Evolutionary conservation across 805 yeast species (phyloP), one percentile per base, ranked within the genome.

Genomic region (Tetrapisispora pingtungensis): DNA sequence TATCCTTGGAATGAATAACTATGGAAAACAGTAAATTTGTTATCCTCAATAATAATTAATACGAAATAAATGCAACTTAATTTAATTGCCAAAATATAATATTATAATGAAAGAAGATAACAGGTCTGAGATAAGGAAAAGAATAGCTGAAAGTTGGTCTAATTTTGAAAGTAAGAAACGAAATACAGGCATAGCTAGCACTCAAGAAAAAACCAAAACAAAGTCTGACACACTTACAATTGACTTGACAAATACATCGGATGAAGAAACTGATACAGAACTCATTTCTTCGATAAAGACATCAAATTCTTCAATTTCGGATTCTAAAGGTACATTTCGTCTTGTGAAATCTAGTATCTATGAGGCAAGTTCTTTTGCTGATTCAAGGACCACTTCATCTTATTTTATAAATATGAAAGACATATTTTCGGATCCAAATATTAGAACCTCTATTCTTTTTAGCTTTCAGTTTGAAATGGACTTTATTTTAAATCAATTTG

Each of bases 401-500:
- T 49, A 53, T 41, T 55, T 66, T 15, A 43, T 58, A 6, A 52
- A 59, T 0, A 42, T 65, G 27, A 39, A 49, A 1, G 63, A 62
- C n/a, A 57, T 68, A 2, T 44, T 68, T 10, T 68, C 71, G 5
- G 57, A 63, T 10, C 36, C 50, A 5, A 62, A 65, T 8, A 49
- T 77, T 17, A 38, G 38, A 8, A 62, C 60, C 39, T 63, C 74
- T 0, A 68, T 64, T 45, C 69, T 77, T 31, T 76, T 77, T 59
- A 75, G 76, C 49, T 77, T 65, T 51, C 71, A 64, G 37, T 69
- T 68, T 14, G 72, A 74, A 7, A 49, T 75, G 40, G 68, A 65
- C 30, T 61, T 65, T 36, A 51, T 75, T 13, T 51, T 72, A 2
- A 51, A 58, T 0, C 63, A 59, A 66, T 18, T 56, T 51, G 37